Evolutionary conservation across 2,329 filamentous ascomycete species (phyloP).

Genomic region (Tolypocladium inflatum): DNA sequence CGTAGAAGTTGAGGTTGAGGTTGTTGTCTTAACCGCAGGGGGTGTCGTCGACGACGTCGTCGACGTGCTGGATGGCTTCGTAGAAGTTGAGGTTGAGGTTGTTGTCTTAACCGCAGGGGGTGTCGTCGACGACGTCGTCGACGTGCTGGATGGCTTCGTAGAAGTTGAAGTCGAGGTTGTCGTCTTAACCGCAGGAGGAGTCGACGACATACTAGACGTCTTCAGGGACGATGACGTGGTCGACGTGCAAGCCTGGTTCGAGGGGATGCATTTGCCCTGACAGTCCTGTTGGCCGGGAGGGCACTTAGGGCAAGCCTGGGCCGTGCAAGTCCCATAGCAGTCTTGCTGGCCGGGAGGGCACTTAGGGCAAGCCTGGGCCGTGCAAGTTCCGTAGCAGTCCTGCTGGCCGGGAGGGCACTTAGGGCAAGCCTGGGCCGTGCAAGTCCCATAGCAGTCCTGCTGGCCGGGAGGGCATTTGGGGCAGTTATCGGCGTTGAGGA

Average conservation of each 20-base stretch:
- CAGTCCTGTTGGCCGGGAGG: background rate
- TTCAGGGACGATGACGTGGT: background rate
- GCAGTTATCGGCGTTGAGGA: background rate
- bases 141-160: background rate
- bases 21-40: too few relatives aligned
- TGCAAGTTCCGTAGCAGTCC: background rate
- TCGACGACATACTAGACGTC: background rate
- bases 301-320: background rate
- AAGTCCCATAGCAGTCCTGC: background rate
- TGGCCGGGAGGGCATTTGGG: background rate
- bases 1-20: too few relatives aligned
- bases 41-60: too few relatives aligned
- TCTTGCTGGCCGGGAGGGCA: background rate
- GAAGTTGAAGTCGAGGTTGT: background rate
- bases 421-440: background rate
- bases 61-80: background rate
- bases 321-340: background rate
- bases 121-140: background rate
- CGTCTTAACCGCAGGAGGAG: background rate
- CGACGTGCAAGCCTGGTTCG: too few relatives aligned
- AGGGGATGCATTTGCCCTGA: background rate
- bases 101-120: too few relatives aligned
- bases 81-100: background rate
- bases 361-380: background rate
- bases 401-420: background rate